Evolutionary conservation across 805 yeast genomes (phyloP), one percentile per base, ranked within the genome.

Genomic region (Hanseniaspora occidentalis): DNA sequence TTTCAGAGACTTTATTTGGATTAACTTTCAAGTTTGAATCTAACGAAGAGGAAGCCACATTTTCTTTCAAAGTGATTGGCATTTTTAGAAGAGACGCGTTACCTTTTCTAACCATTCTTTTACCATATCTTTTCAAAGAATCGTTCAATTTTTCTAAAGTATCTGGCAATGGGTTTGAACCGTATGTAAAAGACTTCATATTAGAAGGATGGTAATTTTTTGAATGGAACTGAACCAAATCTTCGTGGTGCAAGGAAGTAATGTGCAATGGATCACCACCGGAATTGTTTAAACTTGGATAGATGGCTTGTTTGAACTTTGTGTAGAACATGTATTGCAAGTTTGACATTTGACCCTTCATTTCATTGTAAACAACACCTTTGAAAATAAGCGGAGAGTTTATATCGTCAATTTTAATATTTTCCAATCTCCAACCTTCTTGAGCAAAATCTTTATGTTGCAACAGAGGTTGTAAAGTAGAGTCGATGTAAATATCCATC

Each of bases 341-440:
- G 57, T 85, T 89, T 0, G 95, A 82, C 54, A 84, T 75, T 60
- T 89, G 96, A 7, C 98, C 98, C 61, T 92, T 92, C 98, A 92
- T 92, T 62, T 92, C 98, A 56, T 92, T 92, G 58, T 83, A 92
- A 2, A 92, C 98, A 25, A 92, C 98, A 36, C 98, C 98, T 60
- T 92, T 92, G 60, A 85, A 84, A 3, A 65, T 66, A 33, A 92
- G 54, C 1, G 84, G 82, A 11, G 84, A 69, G 0, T 50, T 44
- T 13, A 65, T 62, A 54, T 88, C 86, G 6, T 68, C 58, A 5
- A 76, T 60, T 40, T 67, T 69, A 40, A 71, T 72, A 48, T 84
- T 75, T 58, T 92, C 98, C 31, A 92, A 64, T 55, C 98, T 76
- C 98, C 98, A 92, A 27, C 98, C 98, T 62, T 92, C 98, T 64